These are phyloP conservation scores for Thielaviopsis ethacetica DNA, from an alignment of 2,329 filamentous ascomycete genomes.

Conservation along the genomic window DNA sequence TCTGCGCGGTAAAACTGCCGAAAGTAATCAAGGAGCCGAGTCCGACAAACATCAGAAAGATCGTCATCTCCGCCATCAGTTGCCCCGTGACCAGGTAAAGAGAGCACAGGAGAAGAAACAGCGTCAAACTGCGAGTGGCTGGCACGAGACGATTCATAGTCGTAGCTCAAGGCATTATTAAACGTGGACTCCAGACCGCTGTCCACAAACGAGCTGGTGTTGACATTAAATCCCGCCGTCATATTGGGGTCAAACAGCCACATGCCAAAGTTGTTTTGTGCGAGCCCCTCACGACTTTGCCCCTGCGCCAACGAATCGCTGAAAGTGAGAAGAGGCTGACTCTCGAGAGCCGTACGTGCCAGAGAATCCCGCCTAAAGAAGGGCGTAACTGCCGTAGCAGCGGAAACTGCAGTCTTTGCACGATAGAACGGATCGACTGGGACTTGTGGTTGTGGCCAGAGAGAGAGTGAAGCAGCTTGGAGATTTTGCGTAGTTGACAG, in stretches of 20 bases:
- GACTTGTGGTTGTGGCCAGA: not conserved
- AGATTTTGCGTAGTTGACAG: not conserved
- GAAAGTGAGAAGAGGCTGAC: slow-evolving; percentile 4
- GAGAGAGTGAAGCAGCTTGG: not conserved
- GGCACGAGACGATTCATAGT: slow-evolving; percentile 30
- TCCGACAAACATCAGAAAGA: slow-evolving; percentile 24
- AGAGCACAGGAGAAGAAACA: not conserved
- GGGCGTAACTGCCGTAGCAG: not conserved
- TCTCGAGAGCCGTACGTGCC: not conserved
- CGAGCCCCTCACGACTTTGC: not conserved
- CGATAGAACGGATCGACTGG: not conserved
- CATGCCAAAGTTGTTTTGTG: slow-evolving; percentile 28
- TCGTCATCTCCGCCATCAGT: not conserved
- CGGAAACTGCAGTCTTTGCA: not conserved
- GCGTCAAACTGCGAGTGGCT: slow-evolving; percentile 30
- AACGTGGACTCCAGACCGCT: slow-evolving; percentile 34
- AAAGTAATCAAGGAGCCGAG: not conserved
- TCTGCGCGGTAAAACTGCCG: not conserved
- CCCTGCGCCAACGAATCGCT: slow-evolving; percentile 21
- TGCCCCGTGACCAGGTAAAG: not conserved
- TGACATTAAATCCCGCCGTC: slow-evolving; percentile 24
- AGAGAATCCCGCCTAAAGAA: not conserved
- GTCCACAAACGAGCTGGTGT: slow-evolving; percentile 30
- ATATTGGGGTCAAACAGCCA: slow-evolving; percentile 35
- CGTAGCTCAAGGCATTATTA: slow-evolving; percentile 34